A percentile compares a stretch with the other conserved stretches of the same genome.
These are phyloP conservation scores for Hypericum perforatum DNA, from an alignment of 345 rosid species.

Conservation along the genomic window DNA sequence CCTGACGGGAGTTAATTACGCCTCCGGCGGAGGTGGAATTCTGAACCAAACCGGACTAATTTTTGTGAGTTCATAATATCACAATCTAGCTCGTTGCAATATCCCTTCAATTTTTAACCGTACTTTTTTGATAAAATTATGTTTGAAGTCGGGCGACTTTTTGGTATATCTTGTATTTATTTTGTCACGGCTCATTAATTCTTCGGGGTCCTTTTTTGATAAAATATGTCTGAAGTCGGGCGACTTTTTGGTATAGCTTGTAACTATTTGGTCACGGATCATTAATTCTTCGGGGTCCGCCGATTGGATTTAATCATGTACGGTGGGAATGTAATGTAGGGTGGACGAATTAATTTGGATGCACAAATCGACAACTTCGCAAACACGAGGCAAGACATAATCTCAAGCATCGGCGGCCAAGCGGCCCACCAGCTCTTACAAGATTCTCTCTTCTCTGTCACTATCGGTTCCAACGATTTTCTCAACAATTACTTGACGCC, in stretches of 20 bases:
- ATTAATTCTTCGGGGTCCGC: too few relatives aligned
- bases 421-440: constrained; percentile 30
- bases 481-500: constrained; percentile 64
- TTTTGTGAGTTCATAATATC: constrained; percentile 38
- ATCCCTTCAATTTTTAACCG: not conserved
- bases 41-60: constrained; percentile 56
- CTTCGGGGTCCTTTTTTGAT: not conserved
- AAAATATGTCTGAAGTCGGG: not conserved
- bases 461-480: constrained; percentile 72
- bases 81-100: not conserved
- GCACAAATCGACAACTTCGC: constrained; percentile 50
- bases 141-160: too few relatives aligned
- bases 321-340: constrained; percentile 19
- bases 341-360: constrained; percentile 52
- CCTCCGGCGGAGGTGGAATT: constrained; percentile 78
- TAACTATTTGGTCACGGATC: too few relatives aligned
- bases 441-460: constrained; percentile 39
- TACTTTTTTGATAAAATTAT: not conserved
- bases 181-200: too few relatives aligned
- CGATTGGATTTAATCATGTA: not conserved
- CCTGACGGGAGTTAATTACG: constrained; percentile 65
- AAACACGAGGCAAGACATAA: constrained; percentile 38
- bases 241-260: too few relatives aligned
- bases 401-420: constrained; percentile 28
- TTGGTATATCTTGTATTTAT: too few relatives aligned